Base-by-base conservation (phyloP, 2,329 filamentous ascomycete species). In the Fusarium annulatum region DNA sequence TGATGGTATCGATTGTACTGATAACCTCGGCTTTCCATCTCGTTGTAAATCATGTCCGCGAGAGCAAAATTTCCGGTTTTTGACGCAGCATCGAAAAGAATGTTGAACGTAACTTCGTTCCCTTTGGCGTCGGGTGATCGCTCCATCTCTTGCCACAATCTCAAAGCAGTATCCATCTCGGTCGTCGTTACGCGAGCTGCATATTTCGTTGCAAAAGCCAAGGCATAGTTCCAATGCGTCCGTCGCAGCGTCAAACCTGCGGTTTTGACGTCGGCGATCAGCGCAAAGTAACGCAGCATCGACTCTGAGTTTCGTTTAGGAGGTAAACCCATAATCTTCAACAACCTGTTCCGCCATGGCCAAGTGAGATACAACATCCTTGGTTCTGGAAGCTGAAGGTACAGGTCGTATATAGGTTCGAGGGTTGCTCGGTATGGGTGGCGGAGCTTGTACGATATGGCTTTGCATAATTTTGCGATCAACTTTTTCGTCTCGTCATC, bases 101-200 rank as follows among this genome's bases (percentile, higher is more conserved):
- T 93, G 79, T 96, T 97, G 82, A 99, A 97, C 0, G 96, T 97
- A n/a, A 95, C 92, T 55, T 90, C 87, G 75, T 93, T 93, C 41
- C 89, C 91, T 74, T 84, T 84, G 19, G 94, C 81, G 2, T 89
- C 88, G 4, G 91, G 91, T 9, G 90, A 84, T 52, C 89, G 87
- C 81, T 99, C 96, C 95, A 98, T 98, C 77, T 96, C 91, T 73
- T 89, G 91, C 95, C 96, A 99, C 30, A 97, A 82, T 53, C 90
- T 88, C 51, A 99, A 85, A 0, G 94, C 91, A 9, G 90, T 88
- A 34, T 83, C 81, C 69, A 83, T 76, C 52, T 81, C 93, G 85
- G 48, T 94, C 82, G 80, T 95, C 88, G 45, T 87, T 78, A 49
- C 88, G 85, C 51, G 89, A 86, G 43, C 91, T 85, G 72, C 90